Evolutionary conservation across 176 grass and related monocot genomes (phyloP).

Genomic region (Eleusine indica): DNA sequence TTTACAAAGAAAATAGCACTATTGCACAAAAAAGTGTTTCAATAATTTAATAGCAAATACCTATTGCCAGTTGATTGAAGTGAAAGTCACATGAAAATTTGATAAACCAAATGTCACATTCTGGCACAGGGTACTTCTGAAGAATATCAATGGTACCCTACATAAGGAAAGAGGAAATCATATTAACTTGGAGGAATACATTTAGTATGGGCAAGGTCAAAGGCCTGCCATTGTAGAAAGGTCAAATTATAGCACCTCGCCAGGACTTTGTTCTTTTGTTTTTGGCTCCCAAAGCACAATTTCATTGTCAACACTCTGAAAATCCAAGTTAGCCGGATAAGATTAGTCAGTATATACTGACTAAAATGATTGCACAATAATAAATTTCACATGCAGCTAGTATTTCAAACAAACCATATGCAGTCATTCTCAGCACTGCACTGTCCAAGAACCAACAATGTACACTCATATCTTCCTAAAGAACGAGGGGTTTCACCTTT

Average conservation of each 20-base stretch:
- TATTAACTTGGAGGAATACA: conserved; percentile 26
- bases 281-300: conserved; percentile 93
- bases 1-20: neutral
- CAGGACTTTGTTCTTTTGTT: conserved; percentile 81
- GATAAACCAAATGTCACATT: conserved; percentile 97
- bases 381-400: neutral
- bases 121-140: conserved; percentile 97
- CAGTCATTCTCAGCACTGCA: conserved; percentile 8
- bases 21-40: neutral
- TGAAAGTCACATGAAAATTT: conserved; percentile 99
- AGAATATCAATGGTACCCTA: conserved; percentile 89
- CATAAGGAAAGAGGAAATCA: conserved; percentile 25
- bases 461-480: conserved; percentile 16
- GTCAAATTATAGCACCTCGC: conserved; percentile 68
- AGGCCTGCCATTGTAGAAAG: conserved; percentile 3
- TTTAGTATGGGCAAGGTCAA: conserved; percentile 17
- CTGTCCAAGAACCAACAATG: neutral
- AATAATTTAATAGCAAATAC: conserved; percentile 47
- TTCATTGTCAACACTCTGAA: conserved; percentile 97
- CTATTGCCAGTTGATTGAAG: conserved; percentile 90
- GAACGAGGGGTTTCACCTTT: conserved; percentile 59
- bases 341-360: neutral
- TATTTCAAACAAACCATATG: neutral
- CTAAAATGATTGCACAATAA: conserved; percentile 3
- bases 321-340: conserved; percentile 24